These are phyloP conservation scores for Umbelopsis isabellina DNA, from an alignment of 192 early-diverging fungal species.

Conservation along the genomic window DNA sequence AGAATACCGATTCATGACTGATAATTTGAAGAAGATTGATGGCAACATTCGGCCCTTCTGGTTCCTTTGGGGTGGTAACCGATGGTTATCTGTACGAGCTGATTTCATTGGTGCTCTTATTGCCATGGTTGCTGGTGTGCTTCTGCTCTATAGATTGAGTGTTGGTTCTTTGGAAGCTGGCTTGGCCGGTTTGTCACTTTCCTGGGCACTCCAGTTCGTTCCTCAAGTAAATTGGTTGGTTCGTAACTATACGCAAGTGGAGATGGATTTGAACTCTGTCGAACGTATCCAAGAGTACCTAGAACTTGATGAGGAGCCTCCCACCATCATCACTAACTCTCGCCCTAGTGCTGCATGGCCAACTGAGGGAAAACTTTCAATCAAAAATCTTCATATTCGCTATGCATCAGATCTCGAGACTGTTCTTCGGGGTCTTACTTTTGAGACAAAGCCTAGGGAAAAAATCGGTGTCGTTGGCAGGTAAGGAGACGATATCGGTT, in stretches of 20 bases:
- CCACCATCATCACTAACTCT: constrained; percentile 53
- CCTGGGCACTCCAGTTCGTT: constrained; percentile 80
- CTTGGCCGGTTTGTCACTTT: constrained; percentile 78
- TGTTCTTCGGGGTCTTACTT: constrained; percentile 34
- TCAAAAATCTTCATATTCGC: constrained; percentile 63
- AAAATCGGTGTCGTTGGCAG: constrained; percentile 88
- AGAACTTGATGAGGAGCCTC: constrained; percentile 75
- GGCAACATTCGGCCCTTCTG: constrained; percentile 82
- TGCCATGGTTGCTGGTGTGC: constrained; percentile 50
- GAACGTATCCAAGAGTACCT: constrained; percentile 86
- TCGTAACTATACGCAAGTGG: constrained; percentile 75
- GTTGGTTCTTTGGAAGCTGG: constrained; percentile 68
- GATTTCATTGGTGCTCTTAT: constrained; percentile 30
- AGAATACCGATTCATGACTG: constrained; percentile 63
- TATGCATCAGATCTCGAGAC: constrained; percentile 62
- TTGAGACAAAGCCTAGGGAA: constrained; percentile 66
- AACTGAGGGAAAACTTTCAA: constrained; percentile 57
- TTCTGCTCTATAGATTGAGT: constrained; percentile 56
- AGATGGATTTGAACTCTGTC: constrained; percentile 83
- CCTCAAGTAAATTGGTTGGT: constrained; percentile 78
- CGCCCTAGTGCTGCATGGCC: constrained; percentile 70
- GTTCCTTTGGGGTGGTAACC: constrained; percentile 79
- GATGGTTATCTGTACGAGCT: constrained; percentile 70
- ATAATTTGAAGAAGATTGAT: constrained; percentile 62
- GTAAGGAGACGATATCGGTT: constrained; percentile 8